Evolutionary conservation across 371 early-diverging fungal species (phyloP).

Genomic region (Rhizopus arrhizus): DNA sequence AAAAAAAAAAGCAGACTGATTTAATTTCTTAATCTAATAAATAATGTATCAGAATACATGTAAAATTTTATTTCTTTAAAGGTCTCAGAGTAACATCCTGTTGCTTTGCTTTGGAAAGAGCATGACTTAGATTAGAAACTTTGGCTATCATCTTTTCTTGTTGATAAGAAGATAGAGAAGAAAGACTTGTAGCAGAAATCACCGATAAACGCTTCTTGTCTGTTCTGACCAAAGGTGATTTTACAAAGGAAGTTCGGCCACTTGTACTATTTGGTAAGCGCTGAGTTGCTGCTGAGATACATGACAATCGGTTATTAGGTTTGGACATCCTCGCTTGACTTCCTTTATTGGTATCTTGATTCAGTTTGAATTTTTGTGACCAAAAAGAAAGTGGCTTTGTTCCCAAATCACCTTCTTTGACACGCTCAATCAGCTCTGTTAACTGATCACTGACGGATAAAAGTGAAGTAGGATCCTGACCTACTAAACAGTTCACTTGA

Average conservation of each 20-base stretch:
- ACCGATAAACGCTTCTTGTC: slow-evolving; percentile 44
- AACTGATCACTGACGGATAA: slow-evolving; percentile 41
- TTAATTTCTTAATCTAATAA: too few species aligned
- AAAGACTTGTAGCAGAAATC: slow-evolving; percentile 47
- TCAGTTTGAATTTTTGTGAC: neutral
- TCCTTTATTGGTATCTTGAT: neutral
- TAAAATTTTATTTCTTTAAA: neutral
- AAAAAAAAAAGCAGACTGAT: too few species aligned
- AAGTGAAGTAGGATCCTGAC: slow-evolving; percentile 36
- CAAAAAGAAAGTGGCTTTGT: slow-evolving; percentile 18
- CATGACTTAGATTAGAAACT: slow-evolving; percentile 42
- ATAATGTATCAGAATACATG: too few species aligned
- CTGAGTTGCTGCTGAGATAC: slow-evolving; percentile 21
- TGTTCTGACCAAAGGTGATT: slow-evolving; percentile 11
- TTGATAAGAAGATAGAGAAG: slow-evolving; percentile 52
- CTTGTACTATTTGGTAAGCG: slow-evolving; percentile 21
- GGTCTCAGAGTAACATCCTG: neutral
- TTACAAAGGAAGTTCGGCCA: slow-evolving; percentile 3
- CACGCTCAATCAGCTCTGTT: slow-evolving; percentile 41
- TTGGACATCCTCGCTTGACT: neutral
- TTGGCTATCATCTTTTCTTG: slow-evolving; percentile 48
- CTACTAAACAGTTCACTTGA: slow-evolving; percentile 46
- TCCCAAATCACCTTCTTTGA: slow-evolving; percentile 41
- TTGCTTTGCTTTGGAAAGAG: slow-evolving; percentile 22
- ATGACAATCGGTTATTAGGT: slow-evolving; percentile 9